A percentile compares a stretch with the other conserved stretches of the same genome.
Conservation (phyloP, 2,329 filamentous ascomycete genomes). For the Colletotrichum spinosum region DNA sequence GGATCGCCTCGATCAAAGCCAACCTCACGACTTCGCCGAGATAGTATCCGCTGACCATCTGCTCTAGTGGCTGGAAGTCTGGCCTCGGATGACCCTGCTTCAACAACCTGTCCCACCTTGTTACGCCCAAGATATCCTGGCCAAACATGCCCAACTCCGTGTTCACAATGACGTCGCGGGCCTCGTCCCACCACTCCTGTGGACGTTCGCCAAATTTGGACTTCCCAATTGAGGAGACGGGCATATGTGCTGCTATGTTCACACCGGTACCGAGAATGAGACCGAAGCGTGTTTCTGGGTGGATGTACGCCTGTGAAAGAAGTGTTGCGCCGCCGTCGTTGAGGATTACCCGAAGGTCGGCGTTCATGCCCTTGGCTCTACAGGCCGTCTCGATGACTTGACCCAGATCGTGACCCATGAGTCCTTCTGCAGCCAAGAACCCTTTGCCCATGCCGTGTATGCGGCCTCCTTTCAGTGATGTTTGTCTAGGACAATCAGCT, state of each 20-base stretch:
- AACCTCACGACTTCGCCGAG: constrained; percentile 73
- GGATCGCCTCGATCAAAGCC: constrained; percentile 68
- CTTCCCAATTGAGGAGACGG: constrained; percentile 65
- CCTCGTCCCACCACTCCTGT: constrained; percentile 65
- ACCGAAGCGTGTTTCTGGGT: constrained; percentile 69
- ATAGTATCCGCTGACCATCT: constrained; percentile 74
- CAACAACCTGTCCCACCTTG: constrained; percentile 69
- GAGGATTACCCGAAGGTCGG: constrained; percentile 70
- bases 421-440: constrained; percentile 68
- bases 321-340: constrained; percentile 77
- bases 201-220: constrained; percentile 69
- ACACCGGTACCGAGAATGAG: constrained; percentile 76
- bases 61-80: constrained; percentile 71
- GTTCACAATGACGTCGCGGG: constrained; percentile 74
- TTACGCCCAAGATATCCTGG: constrained; percentile 66
- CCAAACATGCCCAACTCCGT: constrained; percentile 77
- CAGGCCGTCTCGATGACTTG: constrained; percentile 68
- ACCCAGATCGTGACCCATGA: constrained; percentile 70
- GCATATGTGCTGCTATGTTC: constrained; percentile 74
- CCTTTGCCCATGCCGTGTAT: constrained; percentile 75
- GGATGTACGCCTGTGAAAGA: constrained; percentile 71
- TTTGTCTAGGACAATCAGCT: constrained; percentile 61
- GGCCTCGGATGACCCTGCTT: constrained; percentile 65
- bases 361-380: constrained; percentile 59
- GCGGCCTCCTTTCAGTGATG: constrained; percentile 69